Evolutionary conservation across 108 stramenopile genomes (phyloP), one percentile per base, ranked within the genome.

Genomic region (Cyclostephanos tholiformis): DNA sequence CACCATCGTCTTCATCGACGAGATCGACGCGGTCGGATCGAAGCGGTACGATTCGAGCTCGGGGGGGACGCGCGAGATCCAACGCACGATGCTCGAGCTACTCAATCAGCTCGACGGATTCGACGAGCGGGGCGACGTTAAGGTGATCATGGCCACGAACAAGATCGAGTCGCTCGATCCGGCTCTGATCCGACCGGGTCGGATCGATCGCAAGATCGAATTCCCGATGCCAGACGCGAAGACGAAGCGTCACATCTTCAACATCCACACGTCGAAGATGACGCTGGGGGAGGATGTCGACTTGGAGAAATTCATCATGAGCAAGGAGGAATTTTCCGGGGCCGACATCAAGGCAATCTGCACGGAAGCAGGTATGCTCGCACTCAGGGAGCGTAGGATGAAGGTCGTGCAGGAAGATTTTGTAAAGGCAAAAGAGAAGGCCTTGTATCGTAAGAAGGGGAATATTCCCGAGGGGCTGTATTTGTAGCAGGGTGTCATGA

Each of bases 131-230:
- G 94, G 95, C 1, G 98, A 98, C 67, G 97, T 99, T 74, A 99
- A 99, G 90, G 98, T 99, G 72, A 98, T 99, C 79, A 98, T 98
- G 99, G 99, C 99, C 23, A 99, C 99, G 30, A 99, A 99, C 83
- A 92, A 92, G 70, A 98, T 98, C 74, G 99, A 99, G 74, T 84
- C 81, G n/a, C 82, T 99, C 32, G 99, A 99, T 80, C 99, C 99
- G 4, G 99, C 99, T 17, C 79, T 99, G 50, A 98, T 99, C 74
- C 93, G 99, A 43, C 98, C 99, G 10, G 99, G 99, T 2, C 97
- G 99, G 38, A 98, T 99, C 74, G 99, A 99, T 82, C 92, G 99
- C 25, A 99, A 99, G 89, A 99, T 99, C 78, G 99, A 99, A 84
- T 98, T 99, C 74, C 99, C 99, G 8, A 85, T 98, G 25, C 99